phyloP scores from a whole-genome alignment of 2,329 filamentous ascomycete species.

The Fusarium chlamydosporum region DNA sequence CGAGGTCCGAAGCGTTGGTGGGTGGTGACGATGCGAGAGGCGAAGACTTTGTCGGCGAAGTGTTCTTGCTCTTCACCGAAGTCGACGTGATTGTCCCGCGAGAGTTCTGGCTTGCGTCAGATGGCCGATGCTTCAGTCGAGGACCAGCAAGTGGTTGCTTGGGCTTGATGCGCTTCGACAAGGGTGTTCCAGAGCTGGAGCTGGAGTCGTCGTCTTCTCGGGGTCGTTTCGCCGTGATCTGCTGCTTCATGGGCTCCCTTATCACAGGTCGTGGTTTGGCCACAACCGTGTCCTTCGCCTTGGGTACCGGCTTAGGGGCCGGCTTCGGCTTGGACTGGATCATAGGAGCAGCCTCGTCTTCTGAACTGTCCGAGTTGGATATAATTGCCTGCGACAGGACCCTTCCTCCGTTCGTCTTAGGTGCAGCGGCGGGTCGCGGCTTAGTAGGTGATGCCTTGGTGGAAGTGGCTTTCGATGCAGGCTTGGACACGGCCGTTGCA shows the following conservation, averaged over 20 bases:
- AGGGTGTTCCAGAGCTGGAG: constrained; percentile 71
- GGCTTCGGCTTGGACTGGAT: constrained; percentile 53
- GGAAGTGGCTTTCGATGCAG: constrained; percentile 59
- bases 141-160: constrained; percentile 57
- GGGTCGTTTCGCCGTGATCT: constrained; percentile 63
- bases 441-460: constrained; percentile 60
- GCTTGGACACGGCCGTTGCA: constrained; percentile 52
- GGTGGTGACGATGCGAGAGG: constrained; percentile 75
- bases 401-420: constrained; percentile 59
- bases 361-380: constrained; percentile 69
- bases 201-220: constrained; percentile 69
- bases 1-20: constrained; percentile 74
- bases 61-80: constrained; percentile 66
- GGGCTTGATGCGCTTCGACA: constrained; percentile 70
- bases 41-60: constrained; percentile 73
- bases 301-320: constrained; percentile 45
- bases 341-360: constrained; percentile 62
- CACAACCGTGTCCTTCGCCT: constrained; percentile 53
- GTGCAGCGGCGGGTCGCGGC: constrained; percentile 50
- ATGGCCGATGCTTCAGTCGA: constrained; percentile 61
- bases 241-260: constrained; percentile 54
- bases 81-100: constrained; percentile 57
- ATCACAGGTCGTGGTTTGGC: constrained; percentile 51
- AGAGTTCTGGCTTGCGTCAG: constrained; percentile 65
- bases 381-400: constrained; percentile 70